Evolutionary conservation across 1,284 basidiomycete species (phyloP).

Genomic region (Pyrrhoderma lamaoense): DNA sequence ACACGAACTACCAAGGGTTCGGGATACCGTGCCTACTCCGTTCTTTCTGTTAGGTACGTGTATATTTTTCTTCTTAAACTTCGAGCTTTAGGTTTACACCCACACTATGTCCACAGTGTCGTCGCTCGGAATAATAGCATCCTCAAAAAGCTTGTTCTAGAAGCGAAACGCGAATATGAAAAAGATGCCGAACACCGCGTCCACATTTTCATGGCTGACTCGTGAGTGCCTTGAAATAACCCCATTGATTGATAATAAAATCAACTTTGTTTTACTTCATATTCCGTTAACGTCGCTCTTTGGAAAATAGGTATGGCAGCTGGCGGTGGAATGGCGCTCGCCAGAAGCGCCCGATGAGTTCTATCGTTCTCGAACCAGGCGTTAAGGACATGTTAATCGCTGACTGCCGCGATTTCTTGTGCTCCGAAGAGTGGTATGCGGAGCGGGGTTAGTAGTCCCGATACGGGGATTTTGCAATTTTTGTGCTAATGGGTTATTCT

Average conservation of each 20-base stretch:
- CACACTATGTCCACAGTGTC: slow-evolving; percentile 42
- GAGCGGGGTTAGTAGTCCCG: slow-evolving; percentile 57
- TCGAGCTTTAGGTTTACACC: slow-evolving; percentile 19
- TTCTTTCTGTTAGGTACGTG: slow-evolving; percentile 72
- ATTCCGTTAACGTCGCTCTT: slow-evolving; percentile 7
- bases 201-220: slow-evolving; percentile 80
- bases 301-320: slow-evolving; percentile 54
- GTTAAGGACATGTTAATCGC: slow-evolving; percentile 82
- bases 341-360: slow-evolving; percentile 80
- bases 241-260: slow-evolving; percentile 14
- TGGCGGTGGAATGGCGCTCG: slow-evolving; percentile 84
- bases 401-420: slow-evolving; percentile 77
- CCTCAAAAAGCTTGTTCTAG: slow-evolving; percentile 73
- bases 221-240: slow-evolving; percentile 41
- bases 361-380: slow-evolving; percentile 76
- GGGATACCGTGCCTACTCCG: slow-evolving; percentile 60
- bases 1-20: slow-evolving; percentile 67
- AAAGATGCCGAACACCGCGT: slow-evolving; percentile 82
- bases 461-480: slow-evolving; percentile 11
- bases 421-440: slow-evolving; percentile 81
- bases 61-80: slow-evolving; percentile 4
- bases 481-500: too few species aligned
- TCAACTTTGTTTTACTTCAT: slow-evolving; percentile 12
- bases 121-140: slow-evolving; percentile 80
- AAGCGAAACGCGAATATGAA: slow-evolving; percentile 80